Evolutionary conservation across 306 rosid genomes (phyloP).

Genomic region (Cucurbita pepo): DNA sequence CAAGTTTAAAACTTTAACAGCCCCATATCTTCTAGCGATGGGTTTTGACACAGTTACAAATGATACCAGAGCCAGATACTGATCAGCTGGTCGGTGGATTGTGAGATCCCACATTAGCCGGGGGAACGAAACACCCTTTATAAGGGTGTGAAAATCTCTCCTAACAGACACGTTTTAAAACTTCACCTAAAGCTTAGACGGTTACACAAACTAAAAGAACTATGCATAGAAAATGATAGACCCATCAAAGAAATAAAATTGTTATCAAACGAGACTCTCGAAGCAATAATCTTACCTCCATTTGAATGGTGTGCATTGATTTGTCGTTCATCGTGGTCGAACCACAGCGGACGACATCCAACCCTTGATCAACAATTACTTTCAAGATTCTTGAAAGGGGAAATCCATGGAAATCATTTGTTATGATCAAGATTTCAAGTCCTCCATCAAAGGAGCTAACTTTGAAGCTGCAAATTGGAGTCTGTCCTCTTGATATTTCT

Average conservation of each 20-base stretch:
- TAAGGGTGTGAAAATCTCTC: too few species aligned
- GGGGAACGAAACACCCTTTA: too few species aligned
- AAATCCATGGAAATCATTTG: constrained; percentile 6
- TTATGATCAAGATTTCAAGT: constrained; percentile 22
- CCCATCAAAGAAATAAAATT: background rate
- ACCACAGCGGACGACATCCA: constrained; percentile 22
- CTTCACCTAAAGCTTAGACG: too few species aligned
- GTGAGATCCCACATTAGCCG: too few species aligned
- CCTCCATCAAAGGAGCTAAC: background rate
- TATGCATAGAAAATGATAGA: background rate
- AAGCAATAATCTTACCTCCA: constrained; percentile 17
- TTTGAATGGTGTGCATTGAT: constrained; percentile 26
- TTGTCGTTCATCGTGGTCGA: constrained; percentile 22
- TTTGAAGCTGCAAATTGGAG: background rate
- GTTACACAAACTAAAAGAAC: background rate
- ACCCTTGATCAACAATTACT: constrained; percentile 21
- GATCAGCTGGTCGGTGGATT: too few species aligned
- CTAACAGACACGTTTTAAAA: too few species aligned
- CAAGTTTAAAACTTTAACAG: too few species aligned
- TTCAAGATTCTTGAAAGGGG: constrained; percentile 21
- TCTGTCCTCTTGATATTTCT: background rate
- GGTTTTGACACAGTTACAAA: too few species aligned
- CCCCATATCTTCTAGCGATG: too few species aligned
- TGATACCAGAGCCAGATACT: too few species aligned
- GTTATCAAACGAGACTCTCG: background rate